These are phyloP conservation scores for Candida tropicalis DNA, from an alignment of 1,139 yeast species.

Conservation along the genomic window DNA sequence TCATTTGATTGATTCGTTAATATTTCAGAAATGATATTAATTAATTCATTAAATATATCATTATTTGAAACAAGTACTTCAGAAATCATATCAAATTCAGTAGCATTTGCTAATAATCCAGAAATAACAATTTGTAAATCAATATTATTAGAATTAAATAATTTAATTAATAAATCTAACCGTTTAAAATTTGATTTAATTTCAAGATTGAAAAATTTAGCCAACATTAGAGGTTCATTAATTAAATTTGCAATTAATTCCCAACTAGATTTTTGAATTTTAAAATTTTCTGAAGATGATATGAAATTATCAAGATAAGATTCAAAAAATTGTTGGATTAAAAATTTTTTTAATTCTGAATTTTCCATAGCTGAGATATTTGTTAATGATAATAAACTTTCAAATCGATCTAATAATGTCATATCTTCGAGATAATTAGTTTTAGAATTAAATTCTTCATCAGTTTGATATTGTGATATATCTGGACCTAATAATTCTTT, in stretches of 20 bases:
- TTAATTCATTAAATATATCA: slow-evolving; percentile 27
- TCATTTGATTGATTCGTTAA: slow-evolving; percentile 31
- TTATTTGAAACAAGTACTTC: slow-evolving; percentile 30
- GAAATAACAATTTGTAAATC: slow-evolving; percentile 44
- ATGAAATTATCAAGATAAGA: slow-evolving; percentile 38
- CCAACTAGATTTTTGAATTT: slow-evolving; percentile 49
- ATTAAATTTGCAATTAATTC: slow-evolving; percentile 52
- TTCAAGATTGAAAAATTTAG: slow-evolving; percentile 52
- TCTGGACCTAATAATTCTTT: slow-evolving; percentile 47
- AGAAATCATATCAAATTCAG: slow-evolving; percentile 49
- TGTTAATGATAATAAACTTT: slow-evolving; percentile 50
- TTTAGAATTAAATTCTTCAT: slow-evolving; percentile 6
- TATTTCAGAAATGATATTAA: slow-evolving; percentile 25
- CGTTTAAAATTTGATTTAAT: slow-evolving; percentile 27
- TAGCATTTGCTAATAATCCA: slow-evolving; percentile 53
- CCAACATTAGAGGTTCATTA: slow-evolving; percentile 45
- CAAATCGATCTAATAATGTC: slow-evolving; percentile 43
- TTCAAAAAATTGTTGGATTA: slow-evolving; percentile 39
- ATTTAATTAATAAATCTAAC: slow-evolving; percentile 38
- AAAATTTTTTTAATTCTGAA: slow-evolving; percentile 29
- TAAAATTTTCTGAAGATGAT: slow-evolving; percentile 35
- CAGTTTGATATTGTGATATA: slow-evolving; percentile 25
- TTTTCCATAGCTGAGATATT: slow-evolving; percentile 44
- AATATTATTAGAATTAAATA: slow-evolving; percentile 41
- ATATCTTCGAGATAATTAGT: slow-evolving; percentile 28